Base-by-base conservation (phyloP, 495 filamentous ascomycete genomes). In the Hyaloscypha finlandica region DNA sequence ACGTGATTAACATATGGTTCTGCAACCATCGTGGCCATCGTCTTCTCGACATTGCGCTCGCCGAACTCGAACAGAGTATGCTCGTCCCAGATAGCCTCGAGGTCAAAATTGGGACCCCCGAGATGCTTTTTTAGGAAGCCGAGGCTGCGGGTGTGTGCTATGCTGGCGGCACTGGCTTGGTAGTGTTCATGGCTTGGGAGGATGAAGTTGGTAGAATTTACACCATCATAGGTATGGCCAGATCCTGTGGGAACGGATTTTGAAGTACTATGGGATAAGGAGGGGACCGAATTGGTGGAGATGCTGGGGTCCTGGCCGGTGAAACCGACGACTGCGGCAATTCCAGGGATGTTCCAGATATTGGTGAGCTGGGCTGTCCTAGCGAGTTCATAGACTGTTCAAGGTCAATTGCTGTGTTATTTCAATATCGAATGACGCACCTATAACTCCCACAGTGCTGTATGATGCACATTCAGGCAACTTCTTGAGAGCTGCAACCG, bases 1-100 rank as follows among this genome's bases (percentile, higher is more conserved):
- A 88, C 71, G 62, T 88, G 82, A 72, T 86, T 87, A 22, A 88
- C 84, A 67, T 86, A 86, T 6, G 86, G 86, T 70, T 87, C 81
- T 20, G 81, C 74, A 11, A 85, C 82, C 84, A 88, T 88, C 8
- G 84, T 87, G 6, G 35, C 53, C 84, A 88, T 87, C 0, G 85
- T 87, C 55, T 77, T 76, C 59, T 81, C 81, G 9, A 85, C 83
- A 35, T 78, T 79, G 54, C 81, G 77, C 59, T 83, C 80, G 20
- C 71, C 78, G 65, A 89, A 88, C 71, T 88, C 83, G 67, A 74
- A 83, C 4, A 74, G 74, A 20, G 82, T 83, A 72, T 88, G 86
- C 67, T 87, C 84, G 14, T 85, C 83, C 86, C 86, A 88, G 67
- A 88, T 83, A 37, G 77, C 77, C 68, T 87, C 86, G 11, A 88